Percentiles rank a stretch among this genome's conserved stretches.
Conservation (phyloP, 163 green algal genomes). For the Coccomyxa subellipsoidea region DNA sequence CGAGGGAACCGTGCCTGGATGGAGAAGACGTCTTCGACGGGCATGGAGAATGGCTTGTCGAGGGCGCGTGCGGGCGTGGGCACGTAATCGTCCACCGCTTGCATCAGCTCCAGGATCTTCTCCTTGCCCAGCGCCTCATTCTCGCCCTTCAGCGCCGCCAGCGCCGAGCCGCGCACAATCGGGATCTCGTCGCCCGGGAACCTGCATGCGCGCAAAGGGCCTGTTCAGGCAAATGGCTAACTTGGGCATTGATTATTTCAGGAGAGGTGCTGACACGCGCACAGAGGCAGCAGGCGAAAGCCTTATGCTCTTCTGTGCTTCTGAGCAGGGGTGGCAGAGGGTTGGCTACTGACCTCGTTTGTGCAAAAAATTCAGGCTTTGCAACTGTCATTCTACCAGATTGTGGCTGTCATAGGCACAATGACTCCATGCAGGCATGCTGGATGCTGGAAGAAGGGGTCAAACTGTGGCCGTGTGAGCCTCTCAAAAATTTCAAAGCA, state of each 20-base stretch:
- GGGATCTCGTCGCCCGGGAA: slow-evolving; percentile 92
- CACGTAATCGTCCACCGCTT: slow-evolving; percentile 82
- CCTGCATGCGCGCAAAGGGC: too few species aligned
- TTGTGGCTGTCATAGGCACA: too few species aligned
- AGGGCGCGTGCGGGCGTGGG: slow-evolving; percentile 76
- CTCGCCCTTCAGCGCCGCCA: slow-evolving; percentile 90
- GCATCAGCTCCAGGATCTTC: slow-evolving; percentile 90
- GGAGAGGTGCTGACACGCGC: background rate
- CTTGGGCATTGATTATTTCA: background rate
- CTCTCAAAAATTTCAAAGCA: too few species aligned
- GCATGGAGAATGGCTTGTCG: slow-evolving; percentile 97
- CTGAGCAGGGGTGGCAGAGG: too few species aligned
- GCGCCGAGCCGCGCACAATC: slow-evolving; percentile 86
- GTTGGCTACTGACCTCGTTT: too few species aligned
- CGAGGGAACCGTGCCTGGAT: slow-evolving; percentile 79
- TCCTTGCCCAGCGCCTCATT: slow-evolving; percentile 71
- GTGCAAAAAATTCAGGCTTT: too few species aligned
- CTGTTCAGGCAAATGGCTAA: background rate
- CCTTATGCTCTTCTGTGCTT: too few species aligned
- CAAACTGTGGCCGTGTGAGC: too few species aligned
- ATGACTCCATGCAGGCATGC: too few species aligned
- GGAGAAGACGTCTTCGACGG: slow-evolving; percentile 98
- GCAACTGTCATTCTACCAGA: too few species aligned
- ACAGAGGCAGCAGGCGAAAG: background rate
- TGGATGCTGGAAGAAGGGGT: too few species aligned